Evolutionary conservation across 1,284 basidiomycete species (phyloP), one percentile per base, ranked within the genome.

Genomic region (Prillingera fragicola): DNA sequence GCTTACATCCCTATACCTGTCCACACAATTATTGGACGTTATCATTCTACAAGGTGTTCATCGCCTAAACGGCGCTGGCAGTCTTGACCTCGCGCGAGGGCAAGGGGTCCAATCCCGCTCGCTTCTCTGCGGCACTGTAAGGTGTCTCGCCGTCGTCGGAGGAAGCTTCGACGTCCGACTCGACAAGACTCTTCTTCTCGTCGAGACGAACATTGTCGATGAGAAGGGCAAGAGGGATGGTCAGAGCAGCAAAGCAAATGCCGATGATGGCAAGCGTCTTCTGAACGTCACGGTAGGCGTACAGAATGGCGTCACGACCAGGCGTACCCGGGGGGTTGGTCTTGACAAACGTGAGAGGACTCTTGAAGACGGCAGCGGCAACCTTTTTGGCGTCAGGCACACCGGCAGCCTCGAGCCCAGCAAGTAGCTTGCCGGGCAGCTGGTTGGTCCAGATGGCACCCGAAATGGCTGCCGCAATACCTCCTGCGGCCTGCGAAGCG

Each of bases 371-470:
- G 13, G 52, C 34, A 2, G 57, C 40, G 1, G 65, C 68, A 14
- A 69, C 9, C 18, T 36, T 44, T 15, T 21, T 22, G 10, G 50
- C 50, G 41, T 51, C 25, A 4, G 39, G 39, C 8, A 47, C 22
- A 5, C 38, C 44, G 15, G 44, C 50, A 10, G 38, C 29, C 17
- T n/a, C 28, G 32, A 63, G 44, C 2, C 42, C 41, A 3, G 33
- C 36, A 15, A 31, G 29, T 7, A 62, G 43, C 39, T 57, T 50
- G 10, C 29, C 35, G 13, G 62, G 62, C 28, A 63, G 33, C 22
- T 33, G 48, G 45, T 60, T 56, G 32, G 50, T 57, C 69, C 69
- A 71, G 41, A 71, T 67, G 10, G 59, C 65, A 13, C 71, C 70
- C 5, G 65, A 63, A 37, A 71, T 69, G 13, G 67, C 63, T 0